Evolutionary conservation across 306 rosid species (phyloP).

Genomic region (Castanopsis chinensis): DNA sequence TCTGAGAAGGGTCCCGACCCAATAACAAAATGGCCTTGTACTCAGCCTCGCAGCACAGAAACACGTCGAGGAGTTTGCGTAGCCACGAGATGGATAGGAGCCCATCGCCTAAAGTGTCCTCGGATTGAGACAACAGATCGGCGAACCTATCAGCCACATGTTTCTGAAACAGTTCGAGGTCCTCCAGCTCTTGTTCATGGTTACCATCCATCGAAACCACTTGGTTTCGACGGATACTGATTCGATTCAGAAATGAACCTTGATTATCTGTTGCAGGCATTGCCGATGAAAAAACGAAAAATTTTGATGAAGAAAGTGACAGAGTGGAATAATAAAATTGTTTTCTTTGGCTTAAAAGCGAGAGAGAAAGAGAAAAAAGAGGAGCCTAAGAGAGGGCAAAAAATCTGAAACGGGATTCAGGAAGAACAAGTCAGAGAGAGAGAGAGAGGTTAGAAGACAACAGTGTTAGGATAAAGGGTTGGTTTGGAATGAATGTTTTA

Average conservation of each 20-base stretch:
- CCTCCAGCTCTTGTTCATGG: slow-evolving; percentile 77
- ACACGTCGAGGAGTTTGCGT: slow-evolving; percentile 66
- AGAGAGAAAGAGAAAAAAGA: background rate
- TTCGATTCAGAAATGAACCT: slow-evolving; percentile 81
- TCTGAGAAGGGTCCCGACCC: slow-evolving; percentile 70
- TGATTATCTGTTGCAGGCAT: slow-evolving; percentile 86
- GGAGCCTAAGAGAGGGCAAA: background rate
- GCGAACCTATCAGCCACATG: slow-evolving; percentile 66
- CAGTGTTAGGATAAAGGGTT: slow-evolving; percentile 18
- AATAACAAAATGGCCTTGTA: slow-evolving; percentile 76
- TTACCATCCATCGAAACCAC: slow-evolving; percentile 77
- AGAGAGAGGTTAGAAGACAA: background rate
- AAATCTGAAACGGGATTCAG: background rate
- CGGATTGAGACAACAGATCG: slow-evolving; percentile 46
- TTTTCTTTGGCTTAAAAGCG: too few species aligned
- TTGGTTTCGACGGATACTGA: slow-evolving; percentile 88
- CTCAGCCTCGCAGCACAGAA: slow-evolving; percentile 89
- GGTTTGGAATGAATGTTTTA: slow-evolving; percentile 18
- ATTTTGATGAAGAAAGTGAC: background rate
- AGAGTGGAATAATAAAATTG: background rate
- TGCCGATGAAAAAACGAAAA: background rate
- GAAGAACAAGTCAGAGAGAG: slow-evolving; percentile 6
- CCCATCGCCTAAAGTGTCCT: slow-evolving; percentile 37
- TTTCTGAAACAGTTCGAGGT: slow-evolving; percentile 81
- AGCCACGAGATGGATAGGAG: slow-evolving; percentile 72